Conservation (phyloP, 345 rosid species). For the Brassica incana region DNA sequence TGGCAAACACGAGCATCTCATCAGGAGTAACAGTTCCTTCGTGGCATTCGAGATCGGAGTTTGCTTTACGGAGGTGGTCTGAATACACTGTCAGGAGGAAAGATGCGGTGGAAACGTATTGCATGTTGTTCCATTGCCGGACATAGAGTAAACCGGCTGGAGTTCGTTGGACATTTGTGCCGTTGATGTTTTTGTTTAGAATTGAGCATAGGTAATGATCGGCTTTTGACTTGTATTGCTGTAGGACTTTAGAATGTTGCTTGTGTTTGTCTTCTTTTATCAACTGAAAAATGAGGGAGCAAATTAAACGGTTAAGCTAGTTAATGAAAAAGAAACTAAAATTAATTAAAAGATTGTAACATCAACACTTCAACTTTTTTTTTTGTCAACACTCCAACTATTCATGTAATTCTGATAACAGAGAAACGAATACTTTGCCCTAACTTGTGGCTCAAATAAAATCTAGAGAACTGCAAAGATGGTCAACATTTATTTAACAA, state of each 20-base stretch:
- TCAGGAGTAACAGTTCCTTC: conserved; percentile 43
- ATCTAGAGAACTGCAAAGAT: background rate
- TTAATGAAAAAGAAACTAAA: too few relatives aligned
- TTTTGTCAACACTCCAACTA: too few relatives aligned
- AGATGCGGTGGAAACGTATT: conserved; percentile 76
- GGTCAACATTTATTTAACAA: background rate
- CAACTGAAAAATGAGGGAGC: conserved; percentile 42
- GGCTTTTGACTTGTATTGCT: conserved; percentile 67
- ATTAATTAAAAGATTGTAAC: too few relatives aligned
- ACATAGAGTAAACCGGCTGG: conserved; percentile 78
- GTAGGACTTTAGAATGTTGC: conserved; percentile 44
- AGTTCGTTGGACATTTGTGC: conserved; percentile 56
- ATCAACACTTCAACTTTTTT: too few relatives aligned
- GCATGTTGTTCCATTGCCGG: conserved; percentile 98
- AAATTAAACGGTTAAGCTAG: too few relatives aligned
- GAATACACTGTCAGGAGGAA: conserved; percentile 84
- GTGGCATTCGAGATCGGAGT: conserved; percentile 49
- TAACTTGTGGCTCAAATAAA: background rate
- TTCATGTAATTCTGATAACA: background rate
- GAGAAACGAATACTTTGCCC: background rate
- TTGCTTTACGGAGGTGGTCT: conserved; percentile 48
- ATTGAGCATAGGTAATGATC: conserved; percentile 82
- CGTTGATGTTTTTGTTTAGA: conserved; percentile 60
- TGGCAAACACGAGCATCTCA: conserved; percentile 58
- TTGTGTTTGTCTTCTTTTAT: conserved; percentile 50